Evolutionary conservation across 148 eudicot genomes (phyloP).

Genomic region (Dysphania ambrosioides): DNA sequence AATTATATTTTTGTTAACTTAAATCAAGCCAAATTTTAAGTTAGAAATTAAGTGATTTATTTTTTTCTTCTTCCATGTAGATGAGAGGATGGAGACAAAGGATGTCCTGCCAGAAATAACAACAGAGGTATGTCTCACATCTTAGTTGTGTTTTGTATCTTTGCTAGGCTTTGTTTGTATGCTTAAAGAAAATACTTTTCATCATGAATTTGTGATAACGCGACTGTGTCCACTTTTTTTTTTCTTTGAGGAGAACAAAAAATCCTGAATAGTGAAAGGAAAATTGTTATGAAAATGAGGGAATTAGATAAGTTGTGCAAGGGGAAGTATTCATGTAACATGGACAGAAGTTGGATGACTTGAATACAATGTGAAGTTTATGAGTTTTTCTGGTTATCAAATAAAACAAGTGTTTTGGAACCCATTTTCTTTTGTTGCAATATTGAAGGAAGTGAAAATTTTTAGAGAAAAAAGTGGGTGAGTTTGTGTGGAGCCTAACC

Average conservation of each 20-base stretch:
- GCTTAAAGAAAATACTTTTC: not conserved
- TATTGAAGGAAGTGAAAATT: too few relatives aligned
- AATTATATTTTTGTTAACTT: not conserved
- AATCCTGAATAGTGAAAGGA: not conserved
- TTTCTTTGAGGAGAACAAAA: too few relatives aligned
- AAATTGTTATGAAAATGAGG: not conserved
- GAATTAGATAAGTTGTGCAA: not conserved
- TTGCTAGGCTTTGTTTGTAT: not conserved
- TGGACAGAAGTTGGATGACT: not conserved
- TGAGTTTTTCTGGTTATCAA: not conserved
- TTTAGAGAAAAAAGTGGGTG: too few relatives aligned
- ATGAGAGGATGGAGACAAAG: slow-evolving; percentile 30
- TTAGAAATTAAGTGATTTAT: not conserved
- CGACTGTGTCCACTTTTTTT: too few relatives aligned
- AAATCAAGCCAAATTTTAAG: not conserved
- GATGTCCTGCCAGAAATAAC: slow-evolving; percentile 32
- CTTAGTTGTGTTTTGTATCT: not conserved
- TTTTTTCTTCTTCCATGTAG: slow-evolving; percentile 28
- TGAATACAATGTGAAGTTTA: not conserved
- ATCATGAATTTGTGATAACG: too few relatives aligned
- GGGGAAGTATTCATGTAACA: not conserved
- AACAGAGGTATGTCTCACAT: slow-evolving; percentile 40
- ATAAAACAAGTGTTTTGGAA: not conserved
- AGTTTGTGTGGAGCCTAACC: too few relatives aligned
- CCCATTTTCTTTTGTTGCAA: too few relatives aligned